Evolutionary conservation across 441 rosid species (phyloP).

Genomic region (Gossypium schwendimanii): DNA sequence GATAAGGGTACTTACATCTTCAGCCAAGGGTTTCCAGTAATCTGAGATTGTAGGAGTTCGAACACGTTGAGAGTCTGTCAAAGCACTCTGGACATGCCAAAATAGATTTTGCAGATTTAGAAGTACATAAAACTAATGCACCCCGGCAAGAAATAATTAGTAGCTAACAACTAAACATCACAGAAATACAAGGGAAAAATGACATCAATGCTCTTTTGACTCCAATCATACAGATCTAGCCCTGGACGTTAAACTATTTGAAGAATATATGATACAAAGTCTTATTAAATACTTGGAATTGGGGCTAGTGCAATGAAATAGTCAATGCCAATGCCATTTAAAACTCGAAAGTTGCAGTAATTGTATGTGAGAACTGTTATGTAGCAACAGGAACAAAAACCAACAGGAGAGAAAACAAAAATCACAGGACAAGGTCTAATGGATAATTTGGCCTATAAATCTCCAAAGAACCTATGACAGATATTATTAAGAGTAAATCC

Average conservation of each 20-base stretch:
- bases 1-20: constrained; percentile 57
- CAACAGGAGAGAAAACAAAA: background rate
- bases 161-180: too few relatives aligned
- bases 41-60: constrained; percentile 79
- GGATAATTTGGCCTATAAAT: background rate
- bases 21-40: constrained; percentile 96
- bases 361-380: background rate
- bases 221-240: background rate
- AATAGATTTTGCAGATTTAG: constrained; percentile 5
- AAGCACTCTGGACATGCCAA: constrained; percentile 58
- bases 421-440: background rate
- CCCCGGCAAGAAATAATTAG: too few relatives aligned
- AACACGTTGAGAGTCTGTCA: constrained; percentile 84
- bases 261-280: background rate
- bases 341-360: background rate
- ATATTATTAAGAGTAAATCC: background rate
- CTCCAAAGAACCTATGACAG: background rate
- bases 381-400: background rate
- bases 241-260: background rate
- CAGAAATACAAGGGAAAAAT: background rate
- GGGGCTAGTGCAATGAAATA: background rate
- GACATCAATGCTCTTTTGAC: constrained; percentile 1
- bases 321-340: background rate
- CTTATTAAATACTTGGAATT: background rate
- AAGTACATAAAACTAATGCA: background rate